phyloP scores from a whole-genome alignment of 768 basidiomycete species.

The Ramaria rubella region DNA sequence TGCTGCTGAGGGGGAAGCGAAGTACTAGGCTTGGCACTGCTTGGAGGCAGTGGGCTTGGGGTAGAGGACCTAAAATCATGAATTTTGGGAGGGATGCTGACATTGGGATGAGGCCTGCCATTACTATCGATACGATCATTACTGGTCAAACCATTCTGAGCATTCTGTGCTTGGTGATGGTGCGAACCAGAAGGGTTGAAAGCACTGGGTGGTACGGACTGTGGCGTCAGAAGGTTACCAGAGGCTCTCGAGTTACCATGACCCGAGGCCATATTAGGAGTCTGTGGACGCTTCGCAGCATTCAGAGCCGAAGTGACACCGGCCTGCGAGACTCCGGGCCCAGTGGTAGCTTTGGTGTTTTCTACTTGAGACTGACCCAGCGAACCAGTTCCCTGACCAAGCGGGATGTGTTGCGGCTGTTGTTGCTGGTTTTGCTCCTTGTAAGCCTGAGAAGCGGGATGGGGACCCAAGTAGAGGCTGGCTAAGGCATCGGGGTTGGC shows the following conservation, averaged over 20 bases:
- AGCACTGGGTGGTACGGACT: not conserved
- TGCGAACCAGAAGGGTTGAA: not conserved
- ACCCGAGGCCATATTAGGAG: not conserved
- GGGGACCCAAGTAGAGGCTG: conserved; percentile 55
- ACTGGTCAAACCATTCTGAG: not conserved
- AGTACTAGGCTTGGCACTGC: not conserved
- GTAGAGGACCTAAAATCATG: not conserved
- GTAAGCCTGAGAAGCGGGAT: conserved; percentile 13
- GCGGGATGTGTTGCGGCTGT: not conserved
- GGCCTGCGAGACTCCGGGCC: not conserved
- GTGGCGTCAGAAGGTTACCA: not conserved
- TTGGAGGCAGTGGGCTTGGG: not conserved
- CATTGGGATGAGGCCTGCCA: not conserved
- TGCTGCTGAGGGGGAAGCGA: not conserved
- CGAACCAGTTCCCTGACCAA: not conserved
- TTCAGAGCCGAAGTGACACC: not conserved
- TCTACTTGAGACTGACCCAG: not conserved
- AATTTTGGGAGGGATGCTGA: not conserved
- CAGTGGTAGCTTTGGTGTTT: not conserved
- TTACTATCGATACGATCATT: not conserved
- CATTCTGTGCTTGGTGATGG: not conserved
- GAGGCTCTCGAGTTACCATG: not conserved
- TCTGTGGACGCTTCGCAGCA: not conserved
- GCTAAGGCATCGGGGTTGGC: conserved; percentile 63
- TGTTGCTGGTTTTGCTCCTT: not conserved